A percentile compares a stretch with the other conserved stretches of the same genome.
Evolutionary conservation across 352 stramenopile species (phyloP).

Genomic region (Blastocystis sp.): DNA sequence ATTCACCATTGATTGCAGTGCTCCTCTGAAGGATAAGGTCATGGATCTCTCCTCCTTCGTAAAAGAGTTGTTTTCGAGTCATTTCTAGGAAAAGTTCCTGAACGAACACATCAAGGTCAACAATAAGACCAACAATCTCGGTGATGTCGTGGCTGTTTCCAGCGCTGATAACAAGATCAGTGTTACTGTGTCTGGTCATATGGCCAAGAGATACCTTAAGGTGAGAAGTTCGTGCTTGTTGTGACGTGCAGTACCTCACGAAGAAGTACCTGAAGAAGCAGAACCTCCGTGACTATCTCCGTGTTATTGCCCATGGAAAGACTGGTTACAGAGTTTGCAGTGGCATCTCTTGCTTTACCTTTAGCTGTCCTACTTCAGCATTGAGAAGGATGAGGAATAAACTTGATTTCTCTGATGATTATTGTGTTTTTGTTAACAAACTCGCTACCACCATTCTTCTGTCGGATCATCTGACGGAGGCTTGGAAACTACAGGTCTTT

Average conservation of each 20-base stretch:
- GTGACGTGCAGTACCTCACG: conserved; percentile 80
- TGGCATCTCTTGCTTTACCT: conserved; percentile 72
- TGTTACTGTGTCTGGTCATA: conserved; percentile 83
- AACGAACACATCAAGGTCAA: conserved; percentile 98
- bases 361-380: conserved; percentile 39
- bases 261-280: conserved; percentile 99
- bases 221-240: neutral
- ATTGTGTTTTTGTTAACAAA: conserved; percentile 43
- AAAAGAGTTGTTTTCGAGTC: neutral
- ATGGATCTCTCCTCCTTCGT: conserved; percentile 92
- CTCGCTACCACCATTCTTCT: conserved; percentile 30
- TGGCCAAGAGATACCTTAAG: conserved; percentile 91
- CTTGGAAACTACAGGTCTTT: neutral
- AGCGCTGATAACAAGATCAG: conserved; percentile 92
- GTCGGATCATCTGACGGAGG: neutral
- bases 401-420: conserved; percentile 16
- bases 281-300: conserved; percentile 97
- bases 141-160: conserved; percentile 85
- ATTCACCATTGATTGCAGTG: conserved; percentile 86
- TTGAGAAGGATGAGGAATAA: conserved; percentile 52
- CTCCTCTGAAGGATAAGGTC: conserved; percentile 96
- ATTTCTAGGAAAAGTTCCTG: conserved; percentile 87
- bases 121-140: conserved; percentile 90
- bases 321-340: conserved; percentile 82
- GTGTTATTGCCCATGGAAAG: conserved; percentile 95